Evolutionary conservation across 2,329 filamentous ascomycete genomes (phyloP).

Genomic region (Cercospora citrullina): DNA sequence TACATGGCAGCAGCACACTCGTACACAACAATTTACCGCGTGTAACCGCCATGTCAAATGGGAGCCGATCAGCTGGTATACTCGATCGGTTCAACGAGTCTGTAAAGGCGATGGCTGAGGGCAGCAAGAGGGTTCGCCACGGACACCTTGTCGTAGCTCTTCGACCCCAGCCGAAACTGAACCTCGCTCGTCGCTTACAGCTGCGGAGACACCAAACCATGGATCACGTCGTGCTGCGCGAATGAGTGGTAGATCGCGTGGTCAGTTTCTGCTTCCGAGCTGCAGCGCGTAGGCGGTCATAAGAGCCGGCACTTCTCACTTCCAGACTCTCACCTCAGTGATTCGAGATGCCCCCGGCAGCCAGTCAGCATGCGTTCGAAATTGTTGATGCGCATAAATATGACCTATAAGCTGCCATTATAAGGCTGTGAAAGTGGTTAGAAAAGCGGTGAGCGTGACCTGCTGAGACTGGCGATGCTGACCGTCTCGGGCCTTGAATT

Average conservation of each 20-base stretch:
- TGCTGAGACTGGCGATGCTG: background rate
- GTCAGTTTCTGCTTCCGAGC: background rate
- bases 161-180: background rate
- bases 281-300: background rate
- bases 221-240: background rate
- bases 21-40: background rate
- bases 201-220: background rate
- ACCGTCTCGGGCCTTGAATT: background rate
- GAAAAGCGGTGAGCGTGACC: background rate
- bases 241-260: background rate
- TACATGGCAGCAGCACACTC: background rate
- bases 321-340: background rate
- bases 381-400: background rate
- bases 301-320: background rate
- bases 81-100: background rate
- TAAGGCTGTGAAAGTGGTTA: background rate
- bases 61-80: background rate
- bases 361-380: background rate
- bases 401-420: background rate
- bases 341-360: background rate
- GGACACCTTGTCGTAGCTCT: background rate
- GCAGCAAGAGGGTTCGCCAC: background rate
- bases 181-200: background rate
- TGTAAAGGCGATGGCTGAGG: background rate
- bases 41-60: slow-evolving; percentile 16